Conservation (phyloP, 2,329 filamentous ascomycete genomes). For the Diaporthe ampelina region DNA sequence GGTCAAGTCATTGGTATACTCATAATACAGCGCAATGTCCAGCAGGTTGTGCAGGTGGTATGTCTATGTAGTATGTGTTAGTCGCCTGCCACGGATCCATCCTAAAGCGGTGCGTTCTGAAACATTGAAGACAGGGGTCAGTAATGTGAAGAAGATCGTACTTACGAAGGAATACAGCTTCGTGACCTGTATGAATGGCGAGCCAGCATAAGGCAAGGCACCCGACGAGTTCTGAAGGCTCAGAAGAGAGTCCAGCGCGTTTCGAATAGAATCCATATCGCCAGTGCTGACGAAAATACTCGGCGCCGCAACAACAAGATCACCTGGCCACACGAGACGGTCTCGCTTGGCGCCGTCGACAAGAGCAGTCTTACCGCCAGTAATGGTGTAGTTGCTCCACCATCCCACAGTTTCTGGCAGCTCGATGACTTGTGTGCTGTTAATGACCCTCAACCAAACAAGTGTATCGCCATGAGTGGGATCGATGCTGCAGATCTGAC, state of each 20-base stretch:
- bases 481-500: conserved; percentile 38
- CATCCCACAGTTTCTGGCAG: conserved; percentile 34
- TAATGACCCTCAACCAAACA: conserved; percentile 35
- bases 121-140: too few species aligned
- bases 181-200: conserved; percentile 53
- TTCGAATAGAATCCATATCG: conserved; percentile 64
- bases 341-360: conserved; percentile 72
- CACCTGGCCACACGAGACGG: conserved; percentile 72
- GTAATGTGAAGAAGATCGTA: too few species aligned
- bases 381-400: conserved; percentile 49
- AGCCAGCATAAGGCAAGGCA: conserved; percentile 63
- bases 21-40: conserved; percentile 69
- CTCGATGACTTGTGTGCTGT: conserved; percentile 34
- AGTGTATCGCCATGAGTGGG: conserved; percentile 42
- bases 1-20: conserved; percentile 65
- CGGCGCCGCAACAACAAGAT: conserved; percentile 70
- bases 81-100: too few species aligned
- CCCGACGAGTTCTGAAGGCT: conserved; percentile 54
- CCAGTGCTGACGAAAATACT: conserved; percentile 67
- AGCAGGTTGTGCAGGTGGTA: conserved; percentile 73
- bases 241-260: conserved; percentile 64
- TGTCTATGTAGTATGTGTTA: conserved; percentile 49
- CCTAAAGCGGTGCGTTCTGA: too few species aligned
- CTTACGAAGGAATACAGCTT: conserved; percentile 51
- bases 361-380: conserved; percentile 48